Percentiles rank a stretch among this genome's conserved stretches.
Conservation (phyloP, 192 early-diverging fungal species). For the Fimicolochytrium jonesii region DNA sequence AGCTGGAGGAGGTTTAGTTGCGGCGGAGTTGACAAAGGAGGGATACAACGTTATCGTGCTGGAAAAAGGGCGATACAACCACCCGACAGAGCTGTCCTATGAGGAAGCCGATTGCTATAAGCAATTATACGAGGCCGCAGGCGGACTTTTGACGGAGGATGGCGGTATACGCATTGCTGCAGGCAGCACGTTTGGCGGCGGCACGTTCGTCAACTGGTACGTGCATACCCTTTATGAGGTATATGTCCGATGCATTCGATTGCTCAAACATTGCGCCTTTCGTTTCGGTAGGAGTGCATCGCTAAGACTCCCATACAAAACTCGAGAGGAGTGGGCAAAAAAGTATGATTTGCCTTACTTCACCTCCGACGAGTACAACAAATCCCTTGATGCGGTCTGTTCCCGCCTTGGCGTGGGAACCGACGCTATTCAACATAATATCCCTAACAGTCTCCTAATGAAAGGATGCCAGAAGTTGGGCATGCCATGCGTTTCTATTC, state of each 20-base stretch:
- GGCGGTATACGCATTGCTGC: constrained; percentile 53
- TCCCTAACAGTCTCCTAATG: constrained; percentile 54
- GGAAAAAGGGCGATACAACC: constrained; percentile 65
- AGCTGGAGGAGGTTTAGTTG: constrained; percentile 63
- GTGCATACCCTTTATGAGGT: constrained; percentile 20
- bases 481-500: constrained; percentile 46
- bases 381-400: constrained; percentile 53
- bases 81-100: constrained; percentile 47
- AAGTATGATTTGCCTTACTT: constrained; percentile 59
- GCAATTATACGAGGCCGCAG: constrained; percentile 55
- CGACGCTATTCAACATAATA: constrained; percentile 56
- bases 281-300: constrained; percentile 27
- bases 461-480: constrained; percentile 69
- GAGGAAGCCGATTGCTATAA: constrained; percentile 47
- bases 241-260: constrained; percentile 1
- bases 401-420: constrained; percentile 54
- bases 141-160: constrained; percentile 44
- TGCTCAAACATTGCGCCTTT: too few species aligned
- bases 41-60: constrained; percentile 68
- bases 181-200: constrained; percentile 71
- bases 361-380: constrained; percentile 41
- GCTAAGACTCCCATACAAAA: constrained; percentile 51
- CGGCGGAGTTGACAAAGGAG: constrained; percentile 58
- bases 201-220: constrained; percentile 68
- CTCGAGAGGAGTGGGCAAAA: constrained; percentile 71